A percentile compares a stretch with the other conserved stretches of the same genome.
phyloP scores from a whole-genome alignment of 2,329 filamentous ascomycete species.

The Phaeosphaeria sp. region DNA sequence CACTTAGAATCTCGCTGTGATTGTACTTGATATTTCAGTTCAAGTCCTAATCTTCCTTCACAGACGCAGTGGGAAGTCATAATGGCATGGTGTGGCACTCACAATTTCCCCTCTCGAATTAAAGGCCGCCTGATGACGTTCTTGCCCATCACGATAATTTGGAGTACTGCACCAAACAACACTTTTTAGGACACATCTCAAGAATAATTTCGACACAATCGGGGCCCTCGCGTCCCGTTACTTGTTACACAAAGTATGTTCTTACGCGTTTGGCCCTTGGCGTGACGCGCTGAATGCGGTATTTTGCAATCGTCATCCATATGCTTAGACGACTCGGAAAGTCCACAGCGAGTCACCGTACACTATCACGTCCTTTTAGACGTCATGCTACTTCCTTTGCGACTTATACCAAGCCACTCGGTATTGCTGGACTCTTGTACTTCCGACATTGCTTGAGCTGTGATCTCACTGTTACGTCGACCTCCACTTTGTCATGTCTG shows the following conservation, averaged over 20 bases:
- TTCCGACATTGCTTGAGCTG: conserved; percentile 11
- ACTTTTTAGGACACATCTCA: not conserved
- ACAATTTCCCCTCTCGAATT: too few species aligned
- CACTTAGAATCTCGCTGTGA: too few species aligned
- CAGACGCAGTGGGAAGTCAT: too few species aligned
- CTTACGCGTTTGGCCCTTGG: conserved; percentile 15
- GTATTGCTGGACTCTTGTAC: conserved; percentile 1
- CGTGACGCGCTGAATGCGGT: conserved; percentile 19
- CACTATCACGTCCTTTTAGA: conserved; percentile 15
- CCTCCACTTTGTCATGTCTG: conserved; percentile 21
- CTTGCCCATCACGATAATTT: too few species aligned
- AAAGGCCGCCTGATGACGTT: conserved; percentile 42
- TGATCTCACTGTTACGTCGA: conserved; percentile 31
- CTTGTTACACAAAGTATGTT: not conserved
- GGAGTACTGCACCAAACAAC: not conserved
- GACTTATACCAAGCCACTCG: conserved; percentile 8
- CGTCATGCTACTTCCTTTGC: conserved; percentile 25
- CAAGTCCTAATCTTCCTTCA: too few species aligned
- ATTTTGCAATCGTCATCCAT: conserved; percentile 33
- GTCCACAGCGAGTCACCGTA: conserved; percentile 19
- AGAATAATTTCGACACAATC: not conserved
- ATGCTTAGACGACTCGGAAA: conserved; percentile 17
- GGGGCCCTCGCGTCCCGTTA: not conserved
- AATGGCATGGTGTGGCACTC: too few species aligned
- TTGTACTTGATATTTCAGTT: too few species aligned